Evolutionary conservation across 441 rosid genomes (phyloP).

Genomic region (Populus trichocarpa): DNA sequence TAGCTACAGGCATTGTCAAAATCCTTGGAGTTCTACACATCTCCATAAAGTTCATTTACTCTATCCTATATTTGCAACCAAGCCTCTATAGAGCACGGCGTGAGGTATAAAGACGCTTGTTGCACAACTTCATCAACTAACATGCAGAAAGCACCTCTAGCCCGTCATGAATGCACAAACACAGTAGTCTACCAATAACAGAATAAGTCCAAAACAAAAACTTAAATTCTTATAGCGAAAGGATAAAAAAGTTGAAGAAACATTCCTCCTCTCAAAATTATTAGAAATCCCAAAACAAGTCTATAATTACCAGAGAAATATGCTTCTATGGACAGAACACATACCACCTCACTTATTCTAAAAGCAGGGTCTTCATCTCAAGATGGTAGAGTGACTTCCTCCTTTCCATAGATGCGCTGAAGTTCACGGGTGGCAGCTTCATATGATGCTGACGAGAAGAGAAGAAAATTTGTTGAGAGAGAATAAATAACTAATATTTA

Average conservation of each 20-base stretch:
- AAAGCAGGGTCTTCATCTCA: conserved; percentile 30
- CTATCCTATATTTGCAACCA: not conserved
- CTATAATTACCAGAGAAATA: conserved; percentile 19
- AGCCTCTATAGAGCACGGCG: not conserved
- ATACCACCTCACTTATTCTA: conserved; percentile 18
- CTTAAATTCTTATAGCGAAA: not conserved
- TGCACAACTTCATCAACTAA: not conserved
- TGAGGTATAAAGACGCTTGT: not conserved
- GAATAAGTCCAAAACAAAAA: conserved; percentile 5
- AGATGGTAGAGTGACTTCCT: conserved; percentile 42
- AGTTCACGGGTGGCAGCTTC: conserved; percentile 76
- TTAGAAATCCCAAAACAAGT: conserved; percentile 17
- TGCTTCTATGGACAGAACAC: conserved; percentile 25
- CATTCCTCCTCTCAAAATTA: conserved; percentile 24
- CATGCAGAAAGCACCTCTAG: not conserved
- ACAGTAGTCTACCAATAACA: not conserved
- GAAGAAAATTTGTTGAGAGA: not conserved
- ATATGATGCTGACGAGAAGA: conserved; percentile 47
- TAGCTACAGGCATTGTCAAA: not conserved
- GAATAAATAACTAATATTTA: not conserved
- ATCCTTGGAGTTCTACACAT: not conserved
- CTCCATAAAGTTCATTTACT: not conserved
- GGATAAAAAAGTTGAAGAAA: conserved; percentile 1
- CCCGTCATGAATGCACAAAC: not conserved
- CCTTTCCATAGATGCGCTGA: conserved; percentile 78